phyloP scores from a whole-genome alignment of 2,329 filamentous ascomycete genomes.

The Teratosphaeria epicoccoides region DNA sequence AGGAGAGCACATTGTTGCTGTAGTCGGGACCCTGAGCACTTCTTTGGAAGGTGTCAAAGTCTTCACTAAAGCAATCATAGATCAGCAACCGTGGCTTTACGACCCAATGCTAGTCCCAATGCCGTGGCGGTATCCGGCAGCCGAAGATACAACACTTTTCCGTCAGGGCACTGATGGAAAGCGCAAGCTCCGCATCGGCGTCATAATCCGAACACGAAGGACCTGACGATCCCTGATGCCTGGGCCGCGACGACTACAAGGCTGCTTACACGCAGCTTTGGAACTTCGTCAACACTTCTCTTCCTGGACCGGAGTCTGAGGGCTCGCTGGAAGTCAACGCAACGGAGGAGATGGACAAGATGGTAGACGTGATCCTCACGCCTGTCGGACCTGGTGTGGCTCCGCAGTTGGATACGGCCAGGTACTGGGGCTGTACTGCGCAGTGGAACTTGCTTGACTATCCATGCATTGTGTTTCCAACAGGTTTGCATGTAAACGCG shows the following conservation, averaged over 20 bases:
- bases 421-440: conserved; percentile 54
- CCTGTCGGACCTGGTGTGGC: conserved; percentile 47
- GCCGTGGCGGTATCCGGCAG: conserved; percentile 37
- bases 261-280: conserved; percentile 37
- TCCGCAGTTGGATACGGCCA: conserved; percentile 43
- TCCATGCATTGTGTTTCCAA: conserved; percentile 50
- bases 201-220: conserved; percentile 46
- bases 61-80: conserved; percentile 45
- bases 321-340: conserved; percentile 7
- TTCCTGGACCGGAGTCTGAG: conserved; percentile 12
- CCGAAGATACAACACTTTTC: conserved; percentile 7
- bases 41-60: conserved; percentile 42
- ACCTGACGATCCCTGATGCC: conserved; percentile 32
- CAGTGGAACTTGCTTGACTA: conserved; percentile 59
- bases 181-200: conserved; percentile 44
- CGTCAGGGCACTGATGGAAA: conserved; percentile 12
- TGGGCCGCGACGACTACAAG: conserved; percentile 37
- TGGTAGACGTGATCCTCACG: conserved; percentile 52
- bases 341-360: conserved; percentile 12
- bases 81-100: conserved; percentile 43
- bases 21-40: conserved; percentile 46
- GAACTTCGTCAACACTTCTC: conserved; percentile 31
- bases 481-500: conserved; percentile 34
- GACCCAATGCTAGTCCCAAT: conserved; percentile 51
- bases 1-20: conserved; percentile 37